These are phyloP conservation scores for Penicillium lividum DNA, from an alignment of 495 filamentous ascomycete genomes.

Conservation along the genomic window DNA sequence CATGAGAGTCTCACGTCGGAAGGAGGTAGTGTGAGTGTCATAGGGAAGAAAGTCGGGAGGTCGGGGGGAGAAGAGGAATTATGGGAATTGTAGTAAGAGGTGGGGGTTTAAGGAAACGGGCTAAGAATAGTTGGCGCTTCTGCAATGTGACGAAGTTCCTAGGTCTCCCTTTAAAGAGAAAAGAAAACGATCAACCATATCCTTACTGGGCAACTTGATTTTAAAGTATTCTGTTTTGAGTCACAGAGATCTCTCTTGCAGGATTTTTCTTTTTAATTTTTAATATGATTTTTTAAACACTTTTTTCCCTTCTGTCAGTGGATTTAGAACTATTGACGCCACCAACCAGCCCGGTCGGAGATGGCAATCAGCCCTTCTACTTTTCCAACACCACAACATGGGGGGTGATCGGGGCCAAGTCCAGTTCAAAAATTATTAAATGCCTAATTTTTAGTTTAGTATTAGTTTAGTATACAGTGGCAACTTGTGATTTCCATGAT, in stretches of 20 bases:
- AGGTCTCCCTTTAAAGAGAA: background rate
- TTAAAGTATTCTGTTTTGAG: background rate
- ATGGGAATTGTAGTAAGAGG: background rate
- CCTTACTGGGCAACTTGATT: background rate
- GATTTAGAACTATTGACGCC: constrained; percentile 30
- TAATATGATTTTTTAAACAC: background rate
- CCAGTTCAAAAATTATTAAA: no score
- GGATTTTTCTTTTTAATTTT: constrained; percentile 11
- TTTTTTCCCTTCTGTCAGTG: constrained; percentile 5
- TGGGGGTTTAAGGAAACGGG: background rate
- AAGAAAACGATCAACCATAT: background rate
- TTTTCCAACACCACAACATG: background rate
- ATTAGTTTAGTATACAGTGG: background rate
- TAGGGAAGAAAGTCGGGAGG: background rate
- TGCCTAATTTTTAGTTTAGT: no score
- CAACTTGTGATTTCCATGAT: background rate
- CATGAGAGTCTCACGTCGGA: constrained; percentile 29
- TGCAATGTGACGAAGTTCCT: constrained; percentile 4
- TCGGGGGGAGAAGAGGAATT: constrained; percentile 7
- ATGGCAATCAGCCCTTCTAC: constrained; percentile 19
- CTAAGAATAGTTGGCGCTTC: constrained; percentile 30
- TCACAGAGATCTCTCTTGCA: background rate
- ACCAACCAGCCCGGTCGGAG: constrained; percentile 22
- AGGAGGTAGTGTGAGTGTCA: constrained; percentile 11
- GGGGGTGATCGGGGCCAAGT: background rate